Base-by-base conservation (phyloP, 2,329 filamentous ascomycete species). In the Pseudomassariella vexata region DNA sequence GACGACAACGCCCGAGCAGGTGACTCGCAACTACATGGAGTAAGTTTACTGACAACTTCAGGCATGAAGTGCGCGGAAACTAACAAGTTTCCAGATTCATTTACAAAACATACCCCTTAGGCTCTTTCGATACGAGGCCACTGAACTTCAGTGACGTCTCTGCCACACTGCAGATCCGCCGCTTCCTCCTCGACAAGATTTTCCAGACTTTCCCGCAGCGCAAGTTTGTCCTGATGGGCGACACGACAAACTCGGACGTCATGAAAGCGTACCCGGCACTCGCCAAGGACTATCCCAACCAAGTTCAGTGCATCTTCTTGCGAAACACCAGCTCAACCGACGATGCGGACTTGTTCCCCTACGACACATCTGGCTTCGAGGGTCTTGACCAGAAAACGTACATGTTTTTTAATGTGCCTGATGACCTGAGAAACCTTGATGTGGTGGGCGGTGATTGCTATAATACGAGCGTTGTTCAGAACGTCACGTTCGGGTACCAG, bases 1-100 rank as follows among this genome's bases (percentile, higher is more conserved):
- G 14, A 89, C 84, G 1, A 89, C 84, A 0, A 86, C 83, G 0
- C 84, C 84, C 0, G 84, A 88, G 57, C 84, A 89, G 53, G 70
- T 78, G 5, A 86, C 84, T 1, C 68, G 83, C 24, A 82, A 79
- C 44, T 89, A 89, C 60, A 86, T 87, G 82, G 71, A 82, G 38
- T 73, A 39, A 40, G 49, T 38, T 18, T 10, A 8, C 10, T 10
- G 16, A 16, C n/a, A n/a, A n/a, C n/a, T n/a, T n/a, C n/a, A n/a
- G n/a, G n/a, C n/a, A n/a, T n/a, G n/a, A 27, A 17, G 18, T 3
- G 11, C n/a, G 14, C 15, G 10, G 5, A 7, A 17, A 23, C 36
- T 38, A 32, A 41, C 26, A 14, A 7, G 5, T 16, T 11, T 3
- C n/a, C 26, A 52, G 49, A 34, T 82, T 82, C 57, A 87, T 89